Evolutionary conservation across 148 eudicot species (phyloP).

Genomic region (Chenopodium suecicum): DNA sequence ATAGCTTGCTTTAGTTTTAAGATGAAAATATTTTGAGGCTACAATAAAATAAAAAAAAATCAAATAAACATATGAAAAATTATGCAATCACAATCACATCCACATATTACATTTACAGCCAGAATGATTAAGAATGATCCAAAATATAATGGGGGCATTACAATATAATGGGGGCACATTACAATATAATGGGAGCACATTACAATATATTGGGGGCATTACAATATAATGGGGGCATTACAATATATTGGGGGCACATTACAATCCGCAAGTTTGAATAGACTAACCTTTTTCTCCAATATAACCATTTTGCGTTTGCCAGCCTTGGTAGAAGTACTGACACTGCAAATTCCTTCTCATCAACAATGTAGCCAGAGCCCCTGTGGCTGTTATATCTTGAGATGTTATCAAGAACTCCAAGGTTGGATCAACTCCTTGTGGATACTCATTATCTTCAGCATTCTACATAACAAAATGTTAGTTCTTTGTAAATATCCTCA

Average conservation of each 20-base stretch:
- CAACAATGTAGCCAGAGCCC: conserved; percentile 60
- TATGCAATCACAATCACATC: not conserved
- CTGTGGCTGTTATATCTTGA: conserved; percentile 55
- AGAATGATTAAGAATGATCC: not conserved
- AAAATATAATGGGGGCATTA: not conserved
- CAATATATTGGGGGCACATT: not conserved
- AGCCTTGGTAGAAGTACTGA: conserved; percentile 73
- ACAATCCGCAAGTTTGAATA: not conserved
- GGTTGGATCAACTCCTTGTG: conserved; percentile 54
- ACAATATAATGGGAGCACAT: not conserved
- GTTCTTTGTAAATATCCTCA: not conserved
- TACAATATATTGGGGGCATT: not conserved
- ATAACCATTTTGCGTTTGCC: conserved; percentile 61
- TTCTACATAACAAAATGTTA: conserved; percentile 37
- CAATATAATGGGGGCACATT: too few species aligned
- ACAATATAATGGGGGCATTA: not conserved
- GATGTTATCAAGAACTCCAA: conserved; percentile 66
- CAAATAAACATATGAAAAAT: not conserved
- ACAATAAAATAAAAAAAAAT: too few species aligned
- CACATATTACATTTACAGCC: not conserved
- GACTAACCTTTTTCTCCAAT: conserved; percentile 71
- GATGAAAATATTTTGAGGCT: not conserved
- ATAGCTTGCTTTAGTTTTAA: not conserved
- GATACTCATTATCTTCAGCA: conserved; percentile 77
- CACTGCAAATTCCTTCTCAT: conserved; percentile 64